Percentiles rank a stretch among this genome's conserved stretches.
These are phyloP conservation scores for Trebouxia sp. DNA, from an alignment of 139 green algal species.

Conservation along the genomic window DNA sequence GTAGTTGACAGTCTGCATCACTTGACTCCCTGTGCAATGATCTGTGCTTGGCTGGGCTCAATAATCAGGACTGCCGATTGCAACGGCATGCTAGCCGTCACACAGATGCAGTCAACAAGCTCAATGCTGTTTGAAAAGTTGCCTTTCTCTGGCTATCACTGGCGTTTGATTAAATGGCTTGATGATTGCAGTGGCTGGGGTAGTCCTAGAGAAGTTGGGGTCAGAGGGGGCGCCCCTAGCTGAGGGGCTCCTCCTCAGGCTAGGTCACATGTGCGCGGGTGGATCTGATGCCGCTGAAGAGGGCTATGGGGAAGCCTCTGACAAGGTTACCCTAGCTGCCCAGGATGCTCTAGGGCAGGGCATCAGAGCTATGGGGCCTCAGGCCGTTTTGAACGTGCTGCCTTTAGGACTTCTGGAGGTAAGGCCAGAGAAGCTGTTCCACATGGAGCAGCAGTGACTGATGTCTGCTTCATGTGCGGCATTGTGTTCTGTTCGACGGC, in stretches of 20 bases:
- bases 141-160: no score
- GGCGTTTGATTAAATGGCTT: no score
- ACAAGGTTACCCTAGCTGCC: slow-evolving; percentile 39
- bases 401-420: slow-evolving; percentile 72
- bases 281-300: slow-evolving; percentile 55
- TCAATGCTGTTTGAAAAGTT: no score
- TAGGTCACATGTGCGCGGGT: slow-evolving; percentile 64
- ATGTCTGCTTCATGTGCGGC: no score
- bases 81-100: not conserved
- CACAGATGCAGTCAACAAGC: no score
- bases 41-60: no score
- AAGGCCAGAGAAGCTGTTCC: no score
- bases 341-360: slow-evolving; percentile 71
- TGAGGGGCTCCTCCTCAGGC: slow-evolving; percentile 38
- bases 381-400: slow-evolving; percentile 67
- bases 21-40: no score
- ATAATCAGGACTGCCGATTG: not conserved
- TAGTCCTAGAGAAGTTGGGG: slow-evolving; percentile 58
- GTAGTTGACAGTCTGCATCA: no score
- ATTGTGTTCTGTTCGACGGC: no score
- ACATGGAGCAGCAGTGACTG: no score
- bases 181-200: slow-evolving; percentile 45
- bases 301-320: slow-evolving; percentile 10
- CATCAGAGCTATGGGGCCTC: slow-evolving; percentile 71
- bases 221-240: slow-evolving; percentile 34